Conservation (phyloP, 2,329 filamentous ascomycete genomes). For the Fusarium coicis region DNA sequence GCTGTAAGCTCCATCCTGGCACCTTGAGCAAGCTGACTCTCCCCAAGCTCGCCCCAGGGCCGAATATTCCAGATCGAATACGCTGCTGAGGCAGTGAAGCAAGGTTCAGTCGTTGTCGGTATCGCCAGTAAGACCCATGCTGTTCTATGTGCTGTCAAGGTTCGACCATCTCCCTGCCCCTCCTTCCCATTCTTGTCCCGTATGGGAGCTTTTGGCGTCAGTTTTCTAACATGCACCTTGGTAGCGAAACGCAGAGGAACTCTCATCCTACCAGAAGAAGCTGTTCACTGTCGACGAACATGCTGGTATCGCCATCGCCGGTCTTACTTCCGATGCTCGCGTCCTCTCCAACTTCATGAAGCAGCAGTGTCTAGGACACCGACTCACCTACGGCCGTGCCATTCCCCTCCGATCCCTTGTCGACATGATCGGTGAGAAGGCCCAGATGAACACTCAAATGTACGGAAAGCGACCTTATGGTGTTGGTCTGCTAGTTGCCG, state of each 20-base stretch:
- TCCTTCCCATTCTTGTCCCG: conserved; percentile 11
- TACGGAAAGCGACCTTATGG: conserved; percentile 97
- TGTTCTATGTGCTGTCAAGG: conserved; percentile 96
- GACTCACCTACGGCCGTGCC: conserved; percentile 93
- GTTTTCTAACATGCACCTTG: conserved; percentile 11
- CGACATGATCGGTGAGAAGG: conserved; percentile 92
- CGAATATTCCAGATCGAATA: conserved; percentile 99
- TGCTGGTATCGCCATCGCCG: conserved; percentile 93
- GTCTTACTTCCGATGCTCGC: conserved; percentile 95
- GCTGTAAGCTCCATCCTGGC: conserved; percentile 33
- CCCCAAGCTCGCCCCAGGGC: conserved; percentile 89
- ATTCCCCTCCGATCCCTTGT: conserved; percentile 92
- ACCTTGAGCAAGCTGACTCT: conserved; percentile 41
- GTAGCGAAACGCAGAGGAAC: conserved; percentile 97
- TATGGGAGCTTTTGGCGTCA: conserved; percentile 1
- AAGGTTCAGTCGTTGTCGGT: conserved; percentile 97
- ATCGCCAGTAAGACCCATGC: conserved; percentile 98
- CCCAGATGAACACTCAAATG: conserved; percentile 97
- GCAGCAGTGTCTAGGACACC: conserved; percentile 95
- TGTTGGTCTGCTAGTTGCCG: conserved; percentile 90
- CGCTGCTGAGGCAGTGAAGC: conserved; percentile 98
- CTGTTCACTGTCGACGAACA: conserved; percentile 97
- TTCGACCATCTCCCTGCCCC: conserved; percentile 52
- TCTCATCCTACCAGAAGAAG: conserved; percentile 99
- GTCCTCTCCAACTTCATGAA: conserved; percentile 99